phyloP scores from a whole-genome alignment of 371 early-diverging fungal species.

The Saksenaea vasiformis region DNA sequence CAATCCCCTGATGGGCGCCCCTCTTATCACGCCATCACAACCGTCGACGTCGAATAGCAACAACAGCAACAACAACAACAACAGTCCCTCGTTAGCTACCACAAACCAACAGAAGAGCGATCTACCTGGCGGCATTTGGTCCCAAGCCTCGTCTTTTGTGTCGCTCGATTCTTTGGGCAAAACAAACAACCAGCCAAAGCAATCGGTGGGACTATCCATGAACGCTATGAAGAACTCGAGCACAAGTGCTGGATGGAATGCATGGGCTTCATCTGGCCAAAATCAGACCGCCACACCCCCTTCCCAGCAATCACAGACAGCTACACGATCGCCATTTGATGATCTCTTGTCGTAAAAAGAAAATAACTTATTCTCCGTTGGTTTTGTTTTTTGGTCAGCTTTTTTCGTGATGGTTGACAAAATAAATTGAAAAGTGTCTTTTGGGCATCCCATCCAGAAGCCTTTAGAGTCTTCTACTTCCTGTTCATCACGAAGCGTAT shows the following conservation, averaged over 20 bases:
- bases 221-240: constrained; percentile 55
- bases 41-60: constrained; percentile 7
- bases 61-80: constrained; percentile 16
- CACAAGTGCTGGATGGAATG: constrained; percentile 41
- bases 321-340: constrained; percentile 37
- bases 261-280: constrained; percentile 36
- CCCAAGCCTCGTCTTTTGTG: constrained; percentile 58
- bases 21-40: neutral
- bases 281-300: constrained; percentile 2
- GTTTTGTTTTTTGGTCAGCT: neutral
- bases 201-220: constrained; percentile 56
- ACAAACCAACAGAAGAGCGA: constrained; percentile 1
- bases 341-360: constrained; percentile 35
- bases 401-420: neutral
- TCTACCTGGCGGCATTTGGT: constrained; percentile 55
- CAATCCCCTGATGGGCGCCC: neutral
- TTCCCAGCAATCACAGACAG: constrained; percentile 14
- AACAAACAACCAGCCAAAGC: constrained; percentile 30
- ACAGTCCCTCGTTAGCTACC: constrained; percentile 2
- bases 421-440: constrained; percentile 1
- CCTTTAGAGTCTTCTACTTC: constrained; percentile 24
- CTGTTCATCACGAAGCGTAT: constrained; percentile 22
- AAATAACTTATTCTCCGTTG: neutral
- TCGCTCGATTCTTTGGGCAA: constrained; percentile 62
- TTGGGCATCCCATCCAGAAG: constrained; percentile 31